phyloP scores from a whole-genome alignment of 2,329 filamentous ascomycete species.

The Pyricularia grisea region DNA sequence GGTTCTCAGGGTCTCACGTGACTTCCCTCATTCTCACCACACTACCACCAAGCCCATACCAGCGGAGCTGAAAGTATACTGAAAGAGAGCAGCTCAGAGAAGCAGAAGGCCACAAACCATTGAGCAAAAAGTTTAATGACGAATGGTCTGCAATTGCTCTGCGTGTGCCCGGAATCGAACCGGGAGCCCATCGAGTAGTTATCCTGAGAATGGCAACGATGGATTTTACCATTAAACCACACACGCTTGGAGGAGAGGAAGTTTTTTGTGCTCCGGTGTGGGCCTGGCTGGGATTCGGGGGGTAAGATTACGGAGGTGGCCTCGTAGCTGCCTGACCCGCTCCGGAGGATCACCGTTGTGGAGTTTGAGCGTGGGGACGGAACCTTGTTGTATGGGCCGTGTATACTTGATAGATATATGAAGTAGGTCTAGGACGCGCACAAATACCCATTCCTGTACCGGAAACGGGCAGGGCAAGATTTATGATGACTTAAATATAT shows the following conservation, averaged over 20 bases:
- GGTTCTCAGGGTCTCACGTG: not conserved
- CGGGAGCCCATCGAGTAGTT: conserved; percentile 25
- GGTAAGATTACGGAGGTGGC: not conserved
- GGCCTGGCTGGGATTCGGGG: not conserved
- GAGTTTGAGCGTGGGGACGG: not conserved
- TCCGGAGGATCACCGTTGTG: not conserved
- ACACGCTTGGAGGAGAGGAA: not conserved
- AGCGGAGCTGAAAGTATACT: not conserved
- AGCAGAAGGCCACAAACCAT: not conserved
- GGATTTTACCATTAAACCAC: conserved; percentile 7
- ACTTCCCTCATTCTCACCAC: not conserved
- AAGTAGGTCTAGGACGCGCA: too few species aligned
- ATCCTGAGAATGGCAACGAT: conserved; percentile 3
- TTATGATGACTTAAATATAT: too few species aligned
- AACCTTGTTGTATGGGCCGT: too few species aligned
- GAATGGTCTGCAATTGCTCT: not conserved
- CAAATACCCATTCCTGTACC: too few species aligned
- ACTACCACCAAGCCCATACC: not conserved
- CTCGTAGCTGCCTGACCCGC: not conserved
- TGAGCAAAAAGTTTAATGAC: not conserved
- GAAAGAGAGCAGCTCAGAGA: not conserved
- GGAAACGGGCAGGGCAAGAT: too few species aligned
- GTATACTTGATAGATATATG: too few species aligned
- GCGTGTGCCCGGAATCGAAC: conserved; percentile 6
- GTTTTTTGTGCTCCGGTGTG: not conserved